Evolutionary conservation across 768 basidiomycete species (phyloP), one percentile per base, ranked within the genome.

Genomic region (Rhodotorula kratochvilovae): DNA sequence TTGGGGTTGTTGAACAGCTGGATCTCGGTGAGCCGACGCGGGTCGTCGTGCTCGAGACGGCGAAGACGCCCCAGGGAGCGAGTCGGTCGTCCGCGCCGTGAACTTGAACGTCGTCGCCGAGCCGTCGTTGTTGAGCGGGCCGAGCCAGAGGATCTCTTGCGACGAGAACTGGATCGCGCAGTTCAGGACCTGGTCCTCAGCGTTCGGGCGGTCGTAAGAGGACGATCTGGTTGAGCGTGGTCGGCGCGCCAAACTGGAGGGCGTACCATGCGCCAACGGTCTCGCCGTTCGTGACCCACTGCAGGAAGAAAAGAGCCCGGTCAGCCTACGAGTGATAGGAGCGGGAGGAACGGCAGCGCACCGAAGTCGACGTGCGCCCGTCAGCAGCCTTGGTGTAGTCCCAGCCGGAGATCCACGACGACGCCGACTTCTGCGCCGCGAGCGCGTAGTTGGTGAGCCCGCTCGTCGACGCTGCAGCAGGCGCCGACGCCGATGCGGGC

Each of bases 261-360:
- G n/a, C 51, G 48, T 63, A 23, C 61, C 61, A 63, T 5, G 72
- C 72, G 23, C 65, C 65, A 27, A 55, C 65, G 0, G 16, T 33
- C 59, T 74, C 46, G n/a, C 65, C 68, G 58, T 66, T 60, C 23
- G 56, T 42, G 1, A 68, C n/a, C 72, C 72, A 74, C 57, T 74
- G 48, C 48, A 25, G 48, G 13, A 3, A 12, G 11, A 11, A 21
- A 21, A 8, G 4, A 21, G 19, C n/a, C n/a, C n/a, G n/a, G n/a
- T n/a, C n/a, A n/a, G n/a, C n/a, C n/a, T n/a, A 8, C 13, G 23
- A 25, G 17, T 21, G 46, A 5, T 7, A 50, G 2, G 48, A 25
- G 27, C 25, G 5, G 23, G 25, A n/a, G n/a, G n/a, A n/a, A n/a
- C n/a, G n/a, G n/a, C n/a, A n/a, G n/a, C 48, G 48, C 48, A 50